These are phyloP conservation scores for Nicotiana sylvestris DNA, from an alignment of 257 asterid genomes.

Conservation along the genomic window DNA sequence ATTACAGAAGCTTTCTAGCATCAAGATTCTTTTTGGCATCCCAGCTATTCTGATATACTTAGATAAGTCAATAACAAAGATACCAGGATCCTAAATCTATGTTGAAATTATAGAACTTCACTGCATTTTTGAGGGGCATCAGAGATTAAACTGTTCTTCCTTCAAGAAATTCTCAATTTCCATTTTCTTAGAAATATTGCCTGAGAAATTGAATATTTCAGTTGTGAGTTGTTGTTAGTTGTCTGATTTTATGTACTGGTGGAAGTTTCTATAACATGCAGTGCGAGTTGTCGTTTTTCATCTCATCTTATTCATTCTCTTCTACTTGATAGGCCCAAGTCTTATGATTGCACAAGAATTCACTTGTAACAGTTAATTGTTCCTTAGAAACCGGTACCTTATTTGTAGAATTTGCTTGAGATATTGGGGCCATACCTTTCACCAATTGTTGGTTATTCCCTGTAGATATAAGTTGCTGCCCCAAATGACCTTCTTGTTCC, in stretches of 20 bases:
- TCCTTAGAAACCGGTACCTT: no score
- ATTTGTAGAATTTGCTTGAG: no score
- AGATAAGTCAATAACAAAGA: neutral
- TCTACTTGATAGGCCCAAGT: no score
- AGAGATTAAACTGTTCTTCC: neutral
- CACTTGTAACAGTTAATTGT: no score
- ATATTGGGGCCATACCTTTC: no score
- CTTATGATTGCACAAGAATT: no score
- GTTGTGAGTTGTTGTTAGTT: neutral
- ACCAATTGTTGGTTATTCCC: no score
- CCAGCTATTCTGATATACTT: neutral
- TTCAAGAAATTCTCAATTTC: neutral
- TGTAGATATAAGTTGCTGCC: no score
- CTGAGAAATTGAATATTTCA: neutral
- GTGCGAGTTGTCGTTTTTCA: neutral
- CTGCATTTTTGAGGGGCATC: neutral
- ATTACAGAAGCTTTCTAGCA: neutral
- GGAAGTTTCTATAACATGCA: slow-evolving; percentile 1
- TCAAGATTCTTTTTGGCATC: neutral
- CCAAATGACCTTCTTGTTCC: no score
- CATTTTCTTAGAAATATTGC: neutral
- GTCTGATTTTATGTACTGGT: neutral
- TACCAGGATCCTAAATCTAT: neutral
- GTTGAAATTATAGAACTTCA: neutral
- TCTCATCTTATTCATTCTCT: neutral